Evolutionary conservation across 495 filamentous ascomycete species (phyloP), one percentile per base, ranked within the genome.

Genomic region (Schizothecium vesticola): DNA sequence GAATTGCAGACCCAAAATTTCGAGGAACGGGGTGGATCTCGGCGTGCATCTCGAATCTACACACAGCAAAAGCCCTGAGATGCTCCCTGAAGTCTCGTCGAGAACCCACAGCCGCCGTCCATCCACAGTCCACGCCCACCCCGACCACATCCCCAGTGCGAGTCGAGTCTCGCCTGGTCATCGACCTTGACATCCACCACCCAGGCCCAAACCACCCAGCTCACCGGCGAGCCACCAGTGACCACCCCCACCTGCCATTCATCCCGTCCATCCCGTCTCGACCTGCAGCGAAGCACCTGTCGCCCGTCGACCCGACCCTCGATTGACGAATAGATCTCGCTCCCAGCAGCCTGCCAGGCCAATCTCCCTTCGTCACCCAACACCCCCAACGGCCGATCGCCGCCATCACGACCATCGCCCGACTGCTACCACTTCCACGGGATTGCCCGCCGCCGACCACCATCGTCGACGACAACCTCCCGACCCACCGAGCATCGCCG

Each of bases 1-100:
- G 43, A 51, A 51, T 51, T 51, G 61, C 67, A 63, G 67, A 36
- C 57, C 67, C 56, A 56, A 57, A 69, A 60, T 67, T 72, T 67
- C 21, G 31, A 31, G 59, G 51, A 62, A 43, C 59, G 65, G n/a
- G 28, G 59, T 57, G 56, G 65, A 56, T 58, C 19, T 31, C 21
- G 21, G n/a, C 56, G 23, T 28, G 57, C 21, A n/a, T 28, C 26
- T 25, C 26, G 25, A 29, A 33, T 25, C 25, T 11, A 25, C 23
- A 28, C 22, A 66, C 24, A 55, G 29, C 65, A 22, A 29, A 66
- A 59, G 43, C 43, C 43, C 43, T 36, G 24, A 33, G 26, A 60
- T 58, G n/a, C n/a, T n/a, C n/a, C n/a, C n/a, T n/a, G n/a, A n/a
- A n/a, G n/a, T n/a, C 64, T 60, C 31, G n/a, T 59, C 19, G 31